phyloP scores from a whole-genome alignment of 148 eudicot species.

The Nepenthes mirabilis region DNA sequence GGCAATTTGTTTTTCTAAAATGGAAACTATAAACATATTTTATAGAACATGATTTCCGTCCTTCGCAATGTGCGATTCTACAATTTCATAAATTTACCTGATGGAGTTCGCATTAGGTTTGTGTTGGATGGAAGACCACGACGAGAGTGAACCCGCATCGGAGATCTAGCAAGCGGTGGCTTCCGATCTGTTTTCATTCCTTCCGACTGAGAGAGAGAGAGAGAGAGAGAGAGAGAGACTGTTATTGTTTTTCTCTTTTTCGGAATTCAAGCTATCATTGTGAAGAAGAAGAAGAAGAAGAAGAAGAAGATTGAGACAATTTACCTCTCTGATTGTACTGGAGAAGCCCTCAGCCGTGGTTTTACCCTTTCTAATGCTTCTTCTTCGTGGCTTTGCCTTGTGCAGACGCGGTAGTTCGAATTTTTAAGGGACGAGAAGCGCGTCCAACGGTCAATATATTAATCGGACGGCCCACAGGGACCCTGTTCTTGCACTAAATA shows the following conservation, averaged over 20 bases:
- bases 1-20: no score
- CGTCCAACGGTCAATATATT: conserved; percentile 26
- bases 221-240: not conserved
- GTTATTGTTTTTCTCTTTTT: no score
- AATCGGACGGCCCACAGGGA: conserved; percentile 17
- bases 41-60: no score
- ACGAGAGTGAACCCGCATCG: conserved; percentile 52
- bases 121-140: conserved; percentile 34
- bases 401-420: conserved; percentile 10
- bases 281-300: not conserved
- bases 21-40: no score
- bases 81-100: conserved; percentile 19
- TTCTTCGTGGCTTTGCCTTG: not conserved
- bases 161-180: conserved; percentile 64
- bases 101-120: conserved; percentile 34
- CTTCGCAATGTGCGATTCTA: no score
- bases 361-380: not conserved
- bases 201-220: conserved; percentile 5
- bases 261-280: not conserved
- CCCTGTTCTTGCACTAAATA: no score
- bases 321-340: not conserved
- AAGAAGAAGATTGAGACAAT: conserved; percentile 1
- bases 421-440: conserved; percentile 7
- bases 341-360: not conserved
- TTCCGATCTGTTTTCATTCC: conserved; percentile 53